Percentiles rank a stretch among this genome's conserved stretches.
Evolutionary conservation across 2,329 filamentous ascomycete genomes (phyloP).

Genomic region (Cadophora sp.): DNA sequence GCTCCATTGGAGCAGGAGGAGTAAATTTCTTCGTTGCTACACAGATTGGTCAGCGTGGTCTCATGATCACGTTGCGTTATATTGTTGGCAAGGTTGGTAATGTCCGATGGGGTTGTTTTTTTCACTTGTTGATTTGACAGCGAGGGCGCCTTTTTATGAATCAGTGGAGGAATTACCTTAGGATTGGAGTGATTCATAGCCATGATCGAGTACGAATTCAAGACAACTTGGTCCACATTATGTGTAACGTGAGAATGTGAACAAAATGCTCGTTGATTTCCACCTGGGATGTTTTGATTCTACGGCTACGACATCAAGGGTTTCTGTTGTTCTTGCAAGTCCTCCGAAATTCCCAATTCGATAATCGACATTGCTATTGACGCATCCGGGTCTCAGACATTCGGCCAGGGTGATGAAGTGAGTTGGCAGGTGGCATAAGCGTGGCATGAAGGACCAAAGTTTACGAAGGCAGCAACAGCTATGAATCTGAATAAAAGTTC

Average conservation of each 20-base stretch:
- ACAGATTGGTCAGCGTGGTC: conserved; percentile 33
- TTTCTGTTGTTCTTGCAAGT: background rate
- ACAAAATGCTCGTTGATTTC: background rate
- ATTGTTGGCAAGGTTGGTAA: conserved; percentile 37
- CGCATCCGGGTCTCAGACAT: too few species aligned
- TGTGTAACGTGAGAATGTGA: background rate
- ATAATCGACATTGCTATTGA: too few species aligned
- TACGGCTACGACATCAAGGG: background rate
- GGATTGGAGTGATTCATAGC: conserved; percentile 32
- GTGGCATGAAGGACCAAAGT: too few species aligned
- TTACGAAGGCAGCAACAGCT: too few species aligned
- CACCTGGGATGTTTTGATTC: background rate
- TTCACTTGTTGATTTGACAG: conserved; percentile 40
- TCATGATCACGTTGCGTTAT: conserved; percentile 35
- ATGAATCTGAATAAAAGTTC: too few species aligned
- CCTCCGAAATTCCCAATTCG: too few species aligned
- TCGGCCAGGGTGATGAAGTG: too few species aligned
- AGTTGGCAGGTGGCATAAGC: too few species aligned
- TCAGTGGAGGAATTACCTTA: conserved; percentile 37
- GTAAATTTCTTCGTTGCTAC: conserved; percentile 37
- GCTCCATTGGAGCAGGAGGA: conserved; percentile 74
- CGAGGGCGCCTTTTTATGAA: conserved; percentile 33
- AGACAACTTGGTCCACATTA: conserved; percentile 34
- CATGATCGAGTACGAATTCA: conserved; percentile 39
- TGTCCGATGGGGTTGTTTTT: conserved; percentile 35